Conservation (phyloP, 306 rosid species). For the Myrica gale region DNA sequence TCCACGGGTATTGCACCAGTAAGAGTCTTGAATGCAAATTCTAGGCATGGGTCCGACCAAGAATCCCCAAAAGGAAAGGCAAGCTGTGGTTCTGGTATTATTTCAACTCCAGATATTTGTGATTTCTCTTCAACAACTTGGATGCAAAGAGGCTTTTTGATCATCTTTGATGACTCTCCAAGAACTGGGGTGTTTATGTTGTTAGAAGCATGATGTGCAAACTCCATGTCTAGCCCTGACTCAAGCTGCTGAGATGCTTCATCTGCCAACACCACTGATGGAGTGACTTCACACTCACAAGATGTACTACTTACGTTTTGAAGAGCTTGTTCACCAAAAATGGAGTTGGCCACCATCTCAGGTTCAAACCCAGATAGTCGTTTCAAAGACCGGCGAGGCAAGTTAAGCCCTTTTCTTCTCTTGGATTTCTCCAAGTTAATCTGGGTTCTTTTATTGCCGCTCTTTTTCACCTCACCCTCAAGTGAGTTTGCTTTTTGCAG, state of each 20-base stretch:
- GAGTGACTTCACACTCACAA: slow-evolving; percentile 26
- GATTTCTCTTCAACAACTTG: slow-evolving; percentile 26
- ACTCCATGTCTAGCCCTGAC: slow-evolving; percentile 15
- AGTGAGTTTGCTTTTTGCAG: slow-evolving; percentile 29
- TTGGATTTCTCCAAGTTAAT: slow-evolving; percentile 34
- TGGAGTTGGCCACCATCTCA: slow-evolving; percentile 42
- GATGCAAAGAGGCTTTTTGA: slow-evolving; percentile 26
- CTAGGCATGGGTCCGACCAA: slow-evolving; percentile 88
- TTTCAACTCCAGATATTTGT: slow-evolving; percentile 36
- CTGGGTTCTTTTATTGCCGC: slow-evolving; percentile 35
- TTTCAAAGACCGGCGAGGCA: slow-evolving; percentile 51
- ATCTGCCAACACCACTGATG: slow-evolving; percentile 23
- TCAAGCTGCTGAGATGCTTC: slow-evolving; percentile 32
- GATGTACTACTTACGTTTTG: slow-evolving; percentile 39
- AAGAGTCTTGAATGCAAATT: slow-evolving; percentile 77
- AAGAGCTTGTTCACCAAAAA: slow-evolving; percentile 43
- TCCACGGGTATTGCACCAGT: slow-evolving; percentile 78
- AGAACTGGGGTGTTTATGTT: slow-evolving; percentile 21
- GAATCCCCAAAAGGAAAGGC: slow-evolving; percentile 69
- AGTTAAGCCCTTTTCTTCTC: slow-evolving; percentile 41
- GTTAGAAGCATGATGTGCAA: slow-evolving; percentile 29
- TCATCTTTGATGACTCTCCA: slow-evolving; percentile 32
- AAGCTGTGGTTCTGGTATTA: slow-evolving; percentile 40
- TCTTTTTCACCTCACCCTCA: slow-evolving; percentile 32
- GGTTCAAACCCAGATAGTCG: slow-evolving; percentile 59